Base-by-base conservation (phyloP, 768 basidiomycete species). In the Tulasnella sp. region DNA sequence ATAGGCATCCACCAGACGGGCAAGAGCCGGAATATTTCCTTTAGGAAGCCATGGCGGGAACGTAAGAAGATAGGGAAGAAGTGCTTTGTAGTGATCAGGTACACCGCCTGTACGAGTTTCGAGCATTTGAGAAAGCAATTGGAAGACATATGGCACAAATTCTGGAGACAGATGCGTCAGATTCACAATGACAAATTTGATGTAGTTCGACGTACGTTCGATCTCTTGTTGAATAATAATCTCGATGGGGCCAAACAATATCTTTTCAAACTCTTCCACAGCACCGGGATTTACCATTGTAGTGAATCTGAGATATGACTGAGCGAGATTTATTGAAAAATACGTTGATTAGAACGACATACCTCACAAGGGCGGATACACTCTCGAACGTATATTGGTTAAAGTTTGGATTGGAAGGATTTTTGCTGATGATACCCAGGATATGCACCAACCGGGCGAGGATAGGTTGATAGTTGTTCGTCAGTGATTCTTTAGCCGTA, bases 321-420 rank as follows among this genome's bases (percentile, higher is more conserved):
- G 47, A 1, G 51, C 19, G 15, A 35, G 34, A 24, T 1, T 8
- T 24, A 39, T 42, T 34, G 16, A 56, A 16, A 44, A 53, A 46
- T 9, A 35, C 35, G 35, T 22, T 33, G 39, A 45, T 16, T 24
- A n/a, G 16, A 27, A 39, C n/a, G 1, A 13, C 7, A 22, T 16
- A 86, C 86, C 87, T 76, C 70, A 95, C 83, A 58, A 99, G 68
- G 1, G 83, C 92, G n/a, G 92, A 83, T 35, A 99, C 79, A 62
- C 84, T 85, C 68, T 99, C 93, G 61, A 99, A 98, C 57, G 90
- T 84, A 62, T 88, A 95, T 64, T 98, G 95, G 64, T 95, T 92
- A 66, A 99, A 98, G 58, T 83, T 81, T 1, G 95, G 95, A 65
- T 99, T 99, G 63, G 86, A 90, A 13, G 95, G 93, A 63, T 99